Evolutionary conservation across 2,329 filamentous ascomycete genomes (phyloP).

Genomic region (Aspergillus quadrilineatus): DNA sequence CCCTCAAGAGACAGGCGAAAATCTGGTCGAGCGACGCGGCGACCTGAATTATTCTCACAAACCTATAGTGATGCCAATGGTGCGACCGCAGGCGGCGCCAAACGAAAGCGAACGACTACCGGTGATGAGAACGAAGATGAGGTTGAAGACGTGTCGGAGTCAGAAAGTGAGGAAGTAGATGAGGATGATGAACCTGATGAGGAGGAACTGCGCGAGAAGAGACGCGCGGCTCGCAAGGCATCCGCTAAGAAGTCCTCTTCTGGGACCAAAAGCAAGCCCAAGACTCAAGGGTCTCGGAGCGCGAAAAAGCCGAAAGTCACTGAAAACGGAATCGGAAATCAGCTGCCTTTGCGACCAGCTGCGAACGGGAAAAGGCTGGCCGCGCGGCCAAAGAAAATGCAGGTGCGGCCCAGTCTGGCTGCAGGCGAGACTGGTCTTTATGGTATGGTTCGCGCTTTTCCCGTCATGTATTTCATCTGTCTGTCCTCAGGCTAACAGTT

Average conservation of each 20-base stretch:
- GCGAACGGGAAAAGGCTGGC: constrained; percentile 45
- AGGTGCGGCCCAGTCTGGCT: constrained; percentile 52
- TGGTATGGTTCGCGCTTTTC: constrained; percentile 40
- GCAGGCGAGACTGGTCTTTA: constrained; percentile 58
- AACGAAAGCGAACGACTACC: constrained; percentile 51
- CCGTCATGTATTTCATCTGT: not conserved
- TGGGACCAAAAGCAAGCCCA: constrained; percentile 41
- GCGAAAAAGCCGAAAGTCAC: constrained; percentile 59
- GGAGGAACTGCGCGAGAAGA: constrained; percentile 50
- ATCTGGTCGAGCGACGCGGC: constrained; percentile 45
- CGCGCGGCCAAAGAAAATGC: constrained; percentile 51
- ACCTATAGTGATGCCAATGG: constrained; percentile 31
- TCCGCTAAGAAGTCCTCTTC: constrained; percentile 34
- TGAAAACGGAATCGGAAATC: constrained; percentile 46
- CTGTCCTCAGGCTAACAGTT: constrained; percentile 23
- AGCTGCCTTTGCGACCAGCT: constrained; percentile 57
- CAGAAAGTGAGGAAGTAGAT: constrained; percentile 40
- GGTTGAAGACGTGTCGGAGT: constrained; percentile 35
- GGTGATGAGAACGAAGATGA: constrained; percentile 38
- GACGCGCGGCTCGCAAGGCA: constrained; percentile 36
- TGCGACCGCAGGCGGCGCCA: constrained; percentile 34
- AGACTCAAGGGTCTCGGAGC: constrained; percentile 30
- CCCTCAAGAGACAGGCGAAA: constrained; percentile 39
- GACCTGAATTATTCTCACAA: constrained; percentile 44
- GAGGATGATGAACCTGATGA: constrained; percentile 44